Conservation (phyloP, 768 basidiomycete genomes). For the Cystobasidiopsis lactophilus region DNA sequence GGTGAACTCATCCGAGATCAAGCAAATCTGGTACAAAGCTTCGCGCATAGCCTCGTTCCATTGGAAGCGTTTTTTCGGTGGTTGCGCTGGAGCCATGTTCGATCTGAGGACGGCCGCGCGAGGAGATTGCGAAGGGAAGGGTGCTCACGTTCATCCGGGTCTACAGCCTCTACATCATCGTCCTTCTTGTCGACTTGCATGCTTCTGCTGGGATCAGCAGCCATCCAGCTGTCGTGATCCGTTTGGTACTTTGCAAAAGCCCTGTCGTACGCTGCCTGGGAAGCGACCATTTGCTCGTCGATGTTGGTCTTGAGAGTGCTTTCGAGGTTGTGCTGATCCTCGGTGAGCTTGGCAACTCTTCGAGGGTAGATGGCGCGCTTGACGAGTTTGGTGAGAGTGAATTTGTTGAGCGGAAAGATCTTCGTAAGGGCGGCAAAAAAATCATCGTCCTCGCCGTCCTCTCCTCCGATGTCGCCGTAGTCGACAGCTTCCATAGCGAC, state of each 20-base stretch:
- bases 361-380: conserved; percentile 65
- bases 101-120: too few species aligned
- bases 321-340: conserved; percentile 47
- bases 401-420: conserved; percentile 84
- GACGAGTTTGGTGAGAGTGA: conserved; percentile 84
- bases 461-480: conserved; percentile 71
- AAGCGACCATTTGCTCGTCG: conserved; percentile 42
- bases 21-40: conserved; percentile 56
- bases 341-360: conserved; percentile 42
- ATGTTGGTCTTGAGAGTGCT: conserved; percentile 41
- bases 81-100: conserved; percentile 4
- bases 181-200: neutral
- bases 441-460: too few species aligned
- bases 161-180: neutral
- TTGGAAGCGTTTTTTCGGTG: conserved; percentile 49
- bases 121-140: neutral
- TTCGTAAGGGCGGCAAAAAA: conserved; percentile 75
- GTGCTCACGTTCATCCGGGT: neutral
- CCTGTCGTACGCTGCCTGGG: conserved; percentile 54
- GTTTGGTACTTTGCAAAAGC: conserved; percentile 33
- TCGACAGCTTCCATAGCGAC: conserved; percentile 57
- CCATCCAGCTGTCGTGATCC: neutral
- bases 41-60: conserved; percentile 61
- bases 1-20: conserved; percentile 63
- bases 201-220: neutral